phyloP scores from a whole-genome alignment of 139 green algal genomes.

The Closterium sp. region DNA sequence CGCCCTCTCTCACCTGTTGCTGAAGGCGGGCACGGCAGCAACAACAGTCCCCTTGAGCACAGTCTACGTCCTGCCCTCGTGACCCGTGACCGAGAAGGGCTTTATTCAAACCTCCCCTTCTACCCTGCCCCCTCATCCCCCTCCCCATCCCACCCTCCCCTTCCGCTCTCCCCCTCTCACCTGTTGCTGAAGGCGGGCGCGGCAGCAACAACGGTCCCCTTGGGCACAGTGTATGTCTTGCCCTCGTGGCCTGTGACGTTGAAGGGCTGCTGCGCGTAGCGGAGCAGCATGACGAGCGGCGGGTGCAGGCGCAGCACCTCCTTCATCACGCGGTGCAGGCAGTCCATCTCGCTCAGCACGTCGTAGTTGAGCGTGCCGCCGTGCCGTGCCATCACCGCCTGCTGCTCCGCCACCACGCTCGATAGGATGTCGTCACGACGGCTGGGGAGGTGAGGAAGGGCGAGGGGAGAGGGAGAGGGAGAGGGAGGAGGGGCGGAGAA shows the following conservation, averaged over 20 bases:
- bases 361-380: slow-evolving; percentile 77
- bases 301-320: slow-evolving; percentile 89
- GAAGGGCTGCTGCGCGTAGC: slow-evolving; percentile 83
- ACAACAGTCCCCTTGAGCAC: slow-evolving; percentile 89
- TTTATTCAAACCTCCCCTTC: not conserved
- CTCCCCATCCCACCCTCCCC: too few species aligned
- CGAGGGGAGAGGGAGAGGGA: too few species aligned
- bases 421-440: not conserved
- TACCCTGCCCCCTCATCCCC: not conserved
- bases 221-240: slow-evolving; percentile 77
- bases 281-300: slow-evolving; percentile 94
- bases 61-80: slow-evolving; percentile 69
- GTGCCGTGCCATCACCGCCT: slow-evolving; percentile 65
- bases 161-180: not conserved
- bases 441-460: not conserved
- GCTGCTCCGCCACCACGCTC: slow-evolving; percentile 49
- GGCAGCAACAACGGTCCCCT: slow-evolving; percentile 81
- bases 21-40: slow-evolving; percentile 82
- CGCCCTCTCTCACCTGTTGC: slow-evolving; percentile 61
- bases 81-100: slow-evolving; percentile 83
- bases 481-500: too few species aligned
- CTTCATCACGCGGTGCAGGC: slow-evolving; percentile 81
- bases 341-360: slow-evolving; percentile 83
- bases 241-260: slow-evolving; percentile 76
- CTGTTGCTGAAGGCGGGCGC: slow-evolving; percentile 88